Evolutionary conservation across 495 filamentous ascomycete species (phyloP).

Genomic region (Neurospora sp.): DNA sequence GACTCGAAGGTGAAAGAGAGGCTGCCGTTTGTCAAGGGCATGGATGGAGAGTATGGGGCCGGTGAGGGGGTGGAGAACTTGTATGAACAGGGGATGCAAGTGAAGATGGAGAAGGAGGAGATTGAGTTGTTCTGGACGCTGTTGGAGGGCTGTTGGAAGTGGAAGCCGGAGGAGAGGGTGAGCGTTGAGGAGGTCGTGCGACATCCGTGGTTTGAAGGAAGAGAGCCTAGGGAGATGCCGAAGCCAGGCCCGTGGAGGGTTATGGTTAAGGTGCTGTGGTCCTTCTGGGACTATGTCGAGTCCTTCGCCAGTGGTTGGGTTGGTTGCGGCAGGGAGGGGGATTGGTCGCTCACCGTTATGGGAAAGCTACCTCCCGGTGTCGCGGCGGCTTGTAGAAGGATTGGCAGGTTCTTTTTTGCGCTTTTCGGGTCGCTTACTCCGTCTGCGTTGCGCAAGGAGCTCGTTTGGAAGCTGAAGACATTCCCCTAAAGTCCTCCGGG

Average conservation of each 20-base stretch:
- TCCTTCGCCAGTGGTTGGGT: neutral
- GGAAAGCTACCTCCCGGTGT: neutral
- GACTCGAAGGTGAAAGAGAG: neutral
- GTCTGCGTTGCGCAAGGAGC: neutral
- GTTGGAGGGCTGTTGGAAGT: constrained; percentile 10
- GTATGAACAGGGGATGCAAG: neutral
- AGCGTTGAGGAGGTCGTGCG: neutral
- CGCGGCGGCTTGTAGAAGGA: neutral
- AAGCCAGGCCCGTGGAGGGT: neutral
- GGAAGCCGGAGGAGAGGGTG: constrained; percentile 13
- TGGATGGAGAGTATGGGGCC: neutral
- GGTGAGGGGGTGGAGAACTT: neutral
- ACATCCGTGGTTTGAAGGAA: constrained; percentile 12
- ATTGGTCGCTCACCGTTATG: neutral
- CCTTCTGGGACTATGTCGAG: neutral
- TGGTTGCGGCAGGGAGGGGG: rapidly evolving
- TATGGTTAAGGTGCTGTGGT: neutral
- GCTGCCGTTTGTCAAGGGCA: neutral
- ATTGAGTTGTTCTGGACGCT: constrained; percentile 14
- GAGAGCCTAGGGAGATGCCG: neutral
- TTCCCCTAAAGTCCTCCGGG: neutral
- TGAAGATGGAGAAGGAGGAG: constrained; percentile 7
- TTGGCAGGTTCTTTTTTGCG: neutral
- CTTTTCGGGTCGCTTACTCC: neutral
- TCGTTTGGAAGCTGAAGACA: neutral